Evolutionary conservation across 2,329 filamentous ascomycete genomes (phyloP).

Genomic region (Talaromyces sp.): DNA sequence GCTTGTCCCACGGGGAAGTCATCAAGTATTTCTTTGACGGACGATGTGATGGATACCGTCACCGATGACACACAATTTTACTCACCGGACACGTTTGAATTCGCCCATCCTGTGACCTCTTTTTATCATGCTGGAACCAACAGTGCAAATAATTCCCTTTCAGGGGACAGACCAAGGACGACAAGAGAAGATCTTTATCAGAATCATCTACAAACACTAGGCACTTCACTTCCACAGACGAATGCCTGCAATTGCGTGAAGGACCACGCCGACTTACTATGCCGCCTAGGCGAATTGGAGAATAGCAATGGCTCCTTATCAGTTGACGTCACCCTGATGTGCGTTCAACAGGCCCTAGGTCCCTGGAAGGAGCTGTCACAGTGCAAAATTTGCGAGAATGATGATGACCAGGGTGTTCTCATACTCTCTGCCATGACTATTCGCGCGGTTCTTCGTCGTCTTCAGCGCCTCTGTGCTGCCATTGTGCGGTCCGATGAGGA

Average conservation of each 20-base stretch:
- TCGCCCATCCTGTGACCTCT: background rate
- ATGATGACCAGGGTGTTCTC: background rate
- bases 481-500: background rate
- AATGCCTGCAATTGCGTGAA: background rate
- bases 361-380: background rate
- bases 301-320: background rate
- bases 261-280: background rate
- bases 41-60: background rate
- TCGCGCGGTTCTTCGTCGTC: background rate
- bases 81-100: background rate
- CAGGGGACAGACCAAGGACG: background rate
- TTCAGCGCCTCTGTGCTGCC: background rate
- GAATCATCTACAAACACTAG: background rate
- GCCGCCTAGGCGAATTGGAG: background rate
- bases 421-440: slow-evolving; percentile 3
- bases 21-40: background rate
- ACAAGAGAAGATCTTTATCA: background rate
- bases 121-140: background rate
- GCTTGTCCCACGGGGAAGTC: background rate
- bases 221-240: background rate
- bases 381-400: background rate
- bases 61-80: background rate
- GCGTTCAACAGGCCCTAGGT: background rate
- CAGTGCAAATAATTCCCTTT: background rate
- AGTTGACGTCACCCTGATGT: background rate